Evolutionary conservation across 208 protist species (phyloP).

Genomic region (Sergeia podlipaevii): DNA sequence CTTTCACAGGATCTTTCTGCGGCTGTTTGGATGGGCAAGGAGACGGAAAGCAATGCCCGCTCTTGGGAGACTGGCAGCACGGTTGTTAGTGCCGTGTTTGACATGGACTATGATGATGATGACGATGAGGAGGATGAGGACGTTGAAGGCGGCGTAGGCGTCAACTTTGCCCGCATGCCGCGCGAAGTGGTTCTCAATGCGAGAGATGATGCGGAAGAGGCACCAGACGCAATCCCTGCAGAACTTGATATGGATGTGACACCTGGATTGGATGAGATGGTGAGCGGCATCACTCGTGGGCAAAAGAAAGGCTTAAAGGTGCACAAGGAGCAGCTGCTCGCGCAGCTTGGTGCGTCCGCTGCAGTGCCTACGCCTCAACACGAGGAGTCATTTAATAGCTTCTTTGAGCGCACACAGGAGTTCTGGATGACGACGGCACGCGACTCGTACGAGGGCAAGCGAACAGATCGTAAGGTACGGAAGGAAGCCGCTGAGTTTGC

Average conservation of each 20-base stretch:
- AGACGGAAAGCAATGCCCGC: constrained; percentile 68
- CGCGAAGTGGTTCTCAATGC: constrained; percentile 20
- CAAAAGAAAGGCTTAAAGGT: constrained; percentile 87
- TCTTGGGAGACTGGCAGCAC: constrained; percentile 90
- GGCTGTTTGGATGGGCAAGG: constrained; percentile 79
- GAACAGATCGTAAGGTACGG: constrained; percentile 10
- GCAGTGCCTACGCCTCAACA: constrained; percentile 60
- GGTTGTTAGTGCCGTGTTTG: constrained; percentile 74
- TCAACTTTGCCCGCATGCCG: constrained; percentile 17
- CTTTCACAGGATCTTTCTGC: constrained; percentile 82
- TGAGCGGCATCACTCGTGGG: constrained; percentile 39
- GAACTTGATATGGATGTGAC: constrained; percentile 65
- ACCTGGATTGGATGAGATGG: constrained; percentile 24
- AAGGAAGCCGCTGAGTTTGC: constrained; percentile 52
- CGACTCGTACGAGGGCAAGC: constrained; percentile 44
- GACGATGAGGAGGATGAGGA: constrained; percentile 68
- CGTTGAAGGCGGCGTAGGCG: constrained; percentile 10
- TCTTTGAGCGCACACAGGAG: constrained; percentile 47
- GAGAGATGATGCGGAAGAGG: constrained; percentile 61
- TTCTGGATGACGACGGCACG: constrained; percentile 71
- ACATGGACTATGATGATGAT: constrained; percentile 66
- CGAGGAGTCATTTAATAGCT: constrained; percentile 49
- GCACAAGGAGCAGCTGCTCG: constrained; percentile 83
- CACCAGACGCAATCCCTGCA: constrained; percentile 67
- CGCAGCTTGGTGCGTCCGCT: constrained; percentile 59